Conservation (phyloP, 257 asterid species). For the Solanum ahanhuiri region DNA sequence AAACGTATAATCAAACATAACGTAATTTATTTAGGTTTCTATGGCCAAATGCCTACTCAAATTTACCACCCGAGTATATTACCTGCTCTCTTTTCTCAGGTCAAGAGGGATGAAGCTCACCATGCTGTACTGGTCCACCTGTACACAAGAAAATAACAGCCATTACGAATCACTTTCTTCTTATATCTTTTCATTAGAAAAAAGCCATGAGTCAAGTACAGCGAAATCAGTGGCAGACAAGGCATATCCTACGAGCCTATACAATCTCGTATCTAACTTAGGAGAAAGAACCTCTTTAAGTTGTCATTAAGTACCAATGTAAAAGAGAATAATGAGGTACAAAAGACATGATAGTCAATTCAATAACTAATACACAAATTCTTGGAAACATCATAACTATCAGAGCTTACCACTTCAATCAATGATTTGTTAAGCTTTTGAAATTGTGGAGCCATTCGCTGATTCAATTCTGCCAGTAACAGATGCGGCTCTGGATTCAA, state of each 20-base stretch:
- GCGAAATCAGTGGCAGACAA: not conserved
- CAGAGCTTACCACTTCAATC: slow-evolving; percentile 64
- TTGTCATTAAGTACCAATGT: not conserved
- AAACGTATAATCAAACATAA: not conserved
- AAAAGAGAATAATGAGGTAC: not conserved
- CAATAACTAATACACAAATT: not conserved
- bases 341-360: not conserved
- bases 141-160: slow-evolving; percentile 10
- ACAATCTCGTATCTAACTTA: not conserved
- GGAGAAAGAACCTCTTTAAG: not conserved
- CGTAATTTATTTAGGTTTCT: not conserved
- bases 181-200: not conserved
- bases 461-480: slow-evolving; percentile 75
- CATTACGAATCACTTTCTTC: not conserved
- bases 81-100: slow-evolving; percentile 90
- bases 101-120: slow-evolving; percentile 86
- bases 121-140: slow-evolving; percentile 96
- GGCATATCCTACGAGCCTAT: not conserved
- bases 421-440: slow-evolving; percentile 75
- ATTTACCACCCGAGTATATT: not conserved
- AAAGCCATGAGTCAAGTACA: not conserved
- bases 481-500: slow-evolving; percentile 76
- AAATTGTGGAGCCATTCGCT: slow-evolving; percentile 84
- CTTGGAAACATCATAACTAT: not conserved
- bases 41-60: not conserved